Evolutionary conservation across 2,329 filamentous ascomycete genomes (phyloP).

Genomic region (Mycogone perniciosa): DNA sequence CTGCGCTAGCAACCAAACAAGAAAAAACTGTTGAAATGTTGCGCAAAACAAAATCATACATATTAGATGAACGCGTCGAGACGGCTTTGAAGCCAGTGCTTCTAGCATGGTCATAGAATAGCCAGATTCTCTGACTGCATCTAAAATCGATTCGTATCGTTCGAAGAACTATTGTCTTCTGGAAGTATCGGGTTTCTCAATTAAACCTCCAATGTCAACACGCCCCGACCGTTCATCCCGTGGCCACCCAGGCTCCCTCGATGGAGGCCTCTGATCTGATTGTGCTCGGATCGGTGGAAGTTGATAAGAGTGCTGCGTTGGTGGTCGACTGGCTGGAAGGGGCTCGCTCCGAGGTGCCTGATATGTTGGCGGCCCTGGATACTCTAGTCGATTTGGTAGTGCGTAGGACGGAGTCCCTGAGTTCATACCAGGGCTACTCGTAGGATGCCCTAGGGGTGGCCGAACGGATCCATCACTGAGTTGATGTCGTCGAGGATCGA

Average conservation of each 20-base stretch:
- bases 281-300: slow-evolving; percentile 43
- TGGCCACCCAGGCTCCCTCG: slow-evolving; percentile 26
- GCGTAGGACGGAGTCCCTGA: slow-evolving; percentile 31
- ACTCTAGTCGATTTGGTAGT: slow-evolving; percentile 39
- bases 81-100: no score
- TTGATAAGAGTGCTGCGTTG: slow-evolving; percentile 34
- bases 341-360: slow-evolving; percentile 50
- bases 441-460: slow-evolving; percentile 15
- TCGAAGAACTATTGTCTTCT: slow-evolving; percentile 21
- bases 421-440: slow-evolving; percentile 27
- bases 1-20: not conserved
- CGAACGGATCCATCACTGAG: slow-evolving; percentile 30
- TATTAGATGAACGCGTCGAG: not conserved
- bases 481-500: slow-evolving; percentile 39
- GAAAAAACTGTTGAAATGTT: not conserved
- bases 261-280: slow-evolving; percentile 21
- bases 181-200: slow-evolving; percentile 48
- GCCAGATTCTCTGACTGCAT: no score
- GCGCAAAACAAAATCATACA: not conserved
- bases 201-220: slow-evolving; percentile 55
- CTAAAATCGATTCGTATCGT: not conserved
- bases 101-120: no score
- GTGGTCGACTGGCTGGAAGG: slow-evolving; percentile 26
- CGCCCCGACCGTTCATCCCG: slow-evolving; percentile 47
- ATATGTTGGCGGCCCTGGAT: slow-evolving; percentile 41